A percentile compares a stretch with the other conserved stretches of the same genome.
These are phyloP conservation scores for Kipferlia bialata DNA, from an alignment of 78 protist genomes.

Conservation along the genomic window DNA sequence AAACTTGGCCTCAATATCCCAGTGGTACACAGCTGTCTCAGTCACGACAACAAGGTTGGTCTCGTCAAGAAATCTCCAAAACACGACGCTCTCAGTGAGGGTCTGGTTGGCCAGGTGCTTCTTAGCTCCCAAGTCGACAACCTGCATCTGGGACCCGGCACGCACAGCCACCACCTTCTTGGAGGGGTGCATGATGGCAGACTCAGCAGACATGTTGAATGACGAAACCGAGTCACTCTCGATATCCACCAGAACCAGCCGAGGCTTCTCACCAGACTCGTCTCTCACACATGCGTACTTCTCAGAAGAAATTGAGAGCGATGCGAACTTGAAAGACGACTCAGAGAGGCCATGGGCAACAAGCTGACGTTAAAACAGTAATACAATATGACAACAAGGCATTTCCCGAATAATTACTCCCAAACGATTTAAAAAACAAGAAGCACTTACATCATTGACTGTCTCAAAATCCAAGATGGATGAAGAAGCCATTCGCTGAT, in stretches of 20 bases:
- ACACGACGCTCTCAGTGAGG: slow-evolving; percentile 64
- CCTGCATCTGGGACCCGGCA: slow-evolving; percentile 69
- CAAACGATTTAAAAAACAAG: no score
- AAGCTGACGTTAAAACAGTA: no score
- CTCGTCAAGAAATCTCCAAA: slow-evolving; percentile 83
- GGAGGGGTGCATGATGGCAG: slow-evolving; percentile 88
- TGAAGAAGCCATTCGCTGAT: no score
- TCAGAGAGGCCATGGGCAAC: not conserved
- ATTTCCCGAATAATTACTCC: no score
- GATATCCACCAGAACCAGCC: not conserved
- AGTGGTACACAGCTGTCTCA: slow-evolving; percentile 82
- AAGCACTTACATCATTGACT: no score
- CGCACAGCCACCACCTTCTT: slow-evolving; percentile 75
- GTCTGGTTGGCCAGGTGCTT: slow-evolving; percentile 56
- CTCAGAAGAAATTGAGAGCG: not conserved
- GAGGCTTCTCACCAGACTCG: not conserved
- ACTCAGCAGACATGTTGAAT: slow-evolving; percentile 61
- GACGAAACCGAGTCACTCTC: not conserved
- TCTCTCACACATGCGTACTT: not conserved
- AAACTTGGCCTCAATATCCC: slow-evolving; percentile 67
- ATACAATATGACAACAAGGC: no score
- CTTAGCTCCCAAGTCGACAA: slow-evolving; percentile 78
- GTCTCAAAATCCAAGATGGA: no score
- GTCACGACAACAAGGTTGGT: slow-evolving; percentile 82
- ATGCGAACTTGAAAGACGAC: not conserved